Evolutionary conservation across 441 rosid genomes (phyloP), one percentile per base, ranked within the genome.

Genomic region (Pelargonium myrrhifolium): DNA sequence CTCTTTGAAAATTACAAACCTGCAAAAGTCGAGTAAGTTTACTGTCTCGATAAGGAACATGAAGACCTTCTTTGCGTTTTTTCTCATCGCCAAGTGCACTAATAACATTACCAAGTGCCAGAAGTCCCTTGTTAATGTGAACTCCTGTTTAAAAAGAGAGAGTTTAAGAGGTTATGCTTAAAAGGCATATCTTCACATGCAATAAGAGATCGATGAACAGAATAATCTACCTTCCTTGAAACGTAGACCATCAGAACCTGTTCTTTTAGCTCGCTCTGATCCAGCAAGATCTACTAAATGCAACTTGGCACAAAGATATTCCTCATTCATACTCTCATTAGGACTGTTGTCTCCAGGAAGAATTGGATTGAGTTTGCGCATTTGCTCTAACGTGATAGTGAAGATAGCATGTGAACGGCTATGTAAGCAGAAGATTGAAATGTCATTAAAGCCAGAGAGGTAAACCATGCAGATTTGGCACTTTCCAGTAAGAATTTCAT

Each of bases 391-490:
- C 26, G 96, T 88, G 84, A 94, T 88, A 75, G 98, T 94, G 81
- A 94, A 94, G 78, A 94, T 94, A 21, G 99, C 99, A 86, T 94
- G 99, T 68, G 99, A 94, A 66, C 99, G 99, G 82, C 99, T 93
- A 77, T 74, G 77, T 15, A 64, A 51, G 64, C 73, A 59, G 67
- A 65, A 72, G 65, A 65, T 71, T 14, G 64, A 10, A 71, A 26
- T 24, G 51, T 75, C 64, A 73, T 20, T 61, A 24, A 62, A 63
- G 62, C 10, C 35, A n/a, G n/a, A 24, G 26, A 15, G 6, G 51
- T 11, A 53, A 24, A 15, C 37, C 68, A 39, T 65, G 43, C 40
- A 53, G 21, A 55, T 28, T 55, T 37, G 42, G 72, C 21, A 31
- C 35, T 31, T 31, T 3, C 35, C 35, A 65, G 21, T 21, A 69